These are phyloP conservation scores for Taxawa tesnikishii DNA, from an alignment of 2,329 filamentous ascomycete genomes.

Conservation along the genomic window DNA sequence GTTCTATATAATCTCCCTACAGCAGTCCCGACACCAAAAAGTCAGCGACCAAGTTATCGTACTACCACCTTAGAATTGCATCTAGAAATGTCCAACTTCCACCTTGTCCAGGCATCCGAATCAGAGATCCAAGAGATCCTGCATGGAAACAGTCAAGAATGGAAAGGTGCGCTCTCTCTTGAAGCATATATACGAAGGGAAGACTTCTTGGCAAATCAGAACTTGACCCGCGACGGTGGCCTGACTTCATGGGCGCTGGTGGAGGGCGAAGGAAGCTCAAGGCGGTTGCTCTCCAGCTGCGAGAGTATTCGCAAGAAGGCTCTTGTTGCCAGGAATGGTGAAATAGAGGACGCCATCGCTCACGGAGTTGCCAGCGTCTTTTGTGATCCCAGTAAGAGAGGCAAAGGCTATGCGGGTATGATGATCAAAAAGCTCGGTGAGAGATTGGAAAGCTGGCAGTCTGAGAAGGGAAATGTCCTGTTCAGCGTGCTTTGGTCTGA, in stretches of 20 bases:
- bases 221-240: constrained; percentile 40
- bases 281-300: constrained; percentile 40
- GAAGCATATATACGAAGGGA: constrained; percentile 48
- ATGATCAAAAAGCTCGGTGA: constrained; percentile 59
- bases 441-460: constrained; percentile 40
- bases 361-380: constrained; percentile 74
- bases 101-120: constrained; percentile 41
- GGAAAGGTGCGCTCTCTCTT: constrained; percentile 43
- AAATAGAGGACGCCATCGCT: constrained; percentile 44
- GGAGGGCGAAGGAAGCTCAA: constrained; percentile 23
- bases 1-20: no score
- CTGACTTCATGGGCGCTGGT: constrained; percentile 50
- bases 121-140: constrained; percentile 41
- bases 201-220: constrained; percentile 36
- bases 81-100: constrained; percentile 37
- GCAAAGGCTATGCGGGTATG: constrained; percentile 62
- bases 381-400: constrained; percentile 52
- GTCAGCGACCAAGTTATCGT: no score
- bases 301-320: constrained; percentile 42
- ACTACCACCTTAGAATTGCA: no score
- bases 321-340: constrained; percentile 30
- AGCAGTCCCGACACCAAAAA: no score
- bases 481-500: constrained; percentile 82
- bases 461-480: constrained; percentile 31
- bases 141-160: constrained; percentile 42